Percentiles rank a stretch among this genome's conserved stretches.
These are phyloP conservation scores for Posidonia oceanica DNA, from an alignment of 116 monocot genomes.

Conservation along the genomic window DNA sequence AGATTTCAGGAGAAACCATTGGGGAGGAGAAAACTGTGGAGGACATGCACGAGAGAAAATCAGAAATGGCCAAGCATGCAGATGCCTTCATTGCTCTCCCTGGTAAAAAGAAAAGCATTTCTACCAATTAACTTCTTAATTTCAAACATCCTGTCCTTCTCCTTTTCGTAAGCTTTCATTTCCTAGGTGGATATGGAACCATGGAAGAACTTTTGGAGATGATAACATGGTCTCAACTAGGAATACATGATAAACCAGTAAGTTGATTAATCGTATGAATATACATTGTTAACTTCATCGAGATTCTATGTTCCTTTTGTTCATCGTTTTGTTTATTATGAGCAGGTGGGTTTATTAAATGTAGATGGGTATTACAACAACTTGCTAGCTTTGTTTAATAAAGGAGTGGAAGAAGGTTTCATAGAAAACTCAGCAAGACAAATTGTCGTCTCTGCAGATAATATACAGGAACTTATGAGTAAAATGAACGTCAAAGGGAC, in stretches of 20 bases:
- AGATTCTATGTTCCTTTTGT: not conserved
- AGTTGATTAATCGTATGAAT: not conserved
- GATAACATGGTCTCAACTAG: conserved; percentile 26
- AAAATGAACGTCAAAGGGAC: not conserved
- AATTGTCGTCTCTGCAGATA: conserved; percentile 3
- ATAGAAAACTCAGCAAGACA: conserved; percentile 2
- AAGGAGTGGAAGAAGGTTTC: conserved; percentile 18
- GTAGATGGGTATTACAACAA: conserved; percentile 20
- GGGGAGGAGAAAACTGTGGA: conserved; percentile 52
- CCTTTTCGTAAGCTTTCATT: not conserved
- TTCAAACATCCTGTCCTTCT: too few species aligned
- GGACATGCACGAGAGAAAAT: conserved; percentile 81
- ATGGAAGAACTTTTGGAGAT: conserved; percentile 30
- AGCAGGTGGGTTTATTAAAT: conserved; percentile 22
- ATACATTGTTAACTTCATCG: not conserved
- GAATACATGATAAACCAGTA: conserved; percentile 29
- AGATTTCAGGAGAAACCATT: conserved; percentile 57
- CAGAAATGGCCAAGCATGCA: conserved; percentile 60
- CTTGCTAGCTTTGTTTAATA: conserved; percentile 22
- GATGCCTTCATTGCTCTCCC: conserved; percentile 85
- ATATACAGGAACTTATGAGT: not conserved
- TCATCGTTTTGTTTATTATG: not conserved
- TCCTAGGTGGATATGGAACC: conserved; percentile 30
- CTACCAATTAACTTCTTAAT: too few species aligned
- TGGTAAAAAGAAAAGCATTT: conserved; percentile 17